Base-by-base conservation (phyloP, 306 rosid species). In the Senna tora region DNA sequence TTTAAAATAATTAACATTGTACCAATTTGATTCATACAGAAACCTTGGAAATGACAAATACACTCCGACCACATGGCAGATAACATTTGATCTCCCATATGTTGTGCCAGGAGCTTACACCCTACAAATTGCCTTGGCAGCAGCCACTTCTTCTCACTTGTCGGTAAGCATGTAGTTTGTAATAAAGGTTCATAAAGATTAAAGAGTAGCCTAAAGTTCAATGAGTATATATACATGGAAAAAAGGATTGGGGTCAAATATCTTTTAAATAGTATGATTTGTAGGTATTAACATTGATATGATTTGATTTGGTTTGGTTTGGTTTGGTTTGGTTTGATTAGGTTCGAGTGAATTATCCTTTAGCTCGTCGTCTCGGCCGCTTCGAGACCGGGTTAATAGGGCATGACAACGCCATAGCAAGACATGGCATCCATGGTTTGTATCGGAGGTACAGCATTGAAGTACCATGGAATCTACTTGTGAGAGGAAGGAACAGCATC, bases 341-440 rank as follows among this genome's bases (percentile, higher is more conserved):
- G 96, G 84, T 86, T 57, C 81, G 88, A 55, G 10, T 87, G 10
- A 87, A 87, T 50, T 6, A 79, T 33, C 68, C 16, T 1, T 9
- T 7, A 7, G 1, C 28, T 13, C 30, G 12, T 16, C 65, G 5
- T 1, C 53, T 71, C 11, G 67, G 46, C 11, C 70, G 46, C 30
- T 84, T 78, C 16, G 12, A 66, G 1, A 87, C 88, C 0, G 85
- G 88, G 17, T 2, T 34, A 28, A 82, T 86, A 5, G 96, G 96
- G 2, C 28, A 5, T 51, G 91, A 90, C 74, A 90, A 84, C 9
- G 83, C 91, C 0, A 73, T 90, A 28, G 93, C 96, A 10, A 84
- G 96, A 56, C 96, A 90, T 71, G 93, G 93, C 3, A 87, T 90
- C 12, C 90, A 90, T 71, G 96, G 96, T 7, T 49, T 87, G 58